Evolutionary conservation across 768 basidiomycete genomes (phyloP).

Genomic region (Pisolithus orientalis): DNA sequence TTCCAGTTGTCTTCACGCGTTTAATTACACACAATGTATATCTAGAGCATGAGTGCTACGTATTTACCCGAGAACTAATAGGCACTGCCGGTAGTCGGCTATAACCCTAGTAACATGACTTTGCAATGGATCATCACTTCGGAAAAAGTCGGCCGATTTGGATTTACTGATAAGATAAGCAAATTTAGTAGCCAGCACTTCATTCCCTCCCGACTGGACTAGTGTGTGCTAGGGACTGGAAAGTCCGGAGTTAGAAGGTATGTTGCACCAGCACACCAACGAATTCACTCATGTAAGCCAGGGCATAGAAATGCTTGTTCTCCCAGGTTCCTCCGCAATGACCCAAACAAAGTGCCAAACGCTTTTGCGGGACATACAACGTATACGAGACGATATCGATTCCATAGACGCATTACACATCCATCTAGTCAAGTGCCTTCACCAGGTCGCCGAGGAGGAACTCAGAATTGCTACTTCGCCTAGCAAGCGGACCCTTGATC

Average conservation of each 20-base stretch:
- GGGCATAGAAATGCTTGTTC: slow-evolving; percentile 58
- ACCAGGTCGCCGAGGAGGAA: slow-evolving; percentile 37
- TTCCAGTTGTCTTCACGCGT: too few relatives aligned
- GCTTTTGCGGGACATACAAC: slow-evolving; percentile 57
- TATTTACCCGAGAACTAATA: slow-evolving; percentile 2
- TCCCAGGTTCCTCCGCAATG: slow-evolving; percentile 71
- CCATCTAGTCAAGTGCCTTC: slow-evolving; percentile 71
- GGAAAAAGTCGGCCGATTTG: too few relatives aligned
- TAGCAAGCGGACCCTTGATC: slow-evolving; percentile 50
- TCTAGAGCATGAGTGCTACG: slow-evolving; percentile 12
- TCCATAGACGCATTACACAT: slow-evolving; percentile 81
- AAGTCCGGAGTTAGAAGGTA: not conserved
- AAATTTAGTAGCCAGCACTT: too few relatives aligned
- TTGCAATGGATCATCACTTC: too few relatives aligned
- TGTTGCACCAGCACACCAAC: not conserved
- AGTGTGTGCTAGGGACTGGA: too few relatives aligned
- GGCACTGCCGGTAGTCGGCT: slow-evolving; percentile 2
- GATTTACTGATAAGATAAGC: too few relatives aligned
- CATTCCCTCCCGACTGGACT: too few relatives aligned
- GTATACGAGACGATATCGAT: slow-evolving; percentile 42
- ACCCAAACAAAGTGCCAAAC: slow-evolving; percentile 64
- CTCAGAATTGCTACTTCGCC: slow-evolving; percentile 40
- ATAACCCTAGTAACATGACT: not conserved
- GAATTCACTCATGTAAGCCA: not conserved
- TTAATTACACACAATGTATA: slow-evolving; percentile 15